These are phyloP conservation scores for Hypoxylon sp. DNA, from an alignment of 2,329 filamentous ascomycete species.

Conservation along the genomic window DNA sequence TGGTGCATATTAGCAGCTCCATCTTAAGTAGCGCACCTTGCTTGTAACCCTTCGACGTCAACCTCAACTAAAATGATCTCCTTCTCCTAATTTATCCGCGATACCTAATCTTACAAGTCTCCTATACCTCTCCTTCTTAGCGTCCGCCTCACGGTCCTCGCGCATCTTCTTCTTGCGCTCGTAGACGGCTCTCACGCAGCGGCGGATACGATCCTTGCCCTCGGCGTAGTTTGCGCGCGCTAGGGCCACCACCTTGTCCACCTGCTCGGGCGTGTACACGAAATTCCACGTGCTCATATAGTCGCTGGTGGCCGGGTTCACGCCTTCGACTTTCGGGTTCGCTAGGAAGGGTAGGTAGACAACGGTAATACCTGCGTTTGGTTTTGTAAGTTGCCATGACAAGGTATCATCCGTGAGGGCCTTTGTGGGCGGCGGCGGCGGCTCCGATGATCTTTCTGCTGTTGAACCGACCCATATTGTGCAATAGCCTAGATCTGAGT, in stretches of 20 bases:
- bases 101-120: conserved; percentile 65
- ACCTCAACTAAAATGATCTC: conserved; percentile 75
- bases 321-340: conserved; percentile 82
- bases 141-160: conserved; percentile 64
- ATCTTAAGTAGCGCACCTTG: neutral
- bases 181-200: conserved; percentile 89
- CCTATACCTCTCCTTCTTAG: conserved; percentile 60
- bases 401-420: conserved; percentile 71
- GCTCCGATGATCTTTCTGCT: conserved; percentile 76
- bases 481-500: conserved; percentile 85
- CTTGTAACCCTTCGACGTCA: neutral
- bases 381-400: conserved; percentile 78
- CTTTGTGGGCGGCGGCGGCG: conserved; percentile 63
- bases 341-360: conserved; percentile 91
- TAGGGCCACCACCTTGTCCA: conserved; percentile 86
- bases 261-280: conserved; percentile 90
- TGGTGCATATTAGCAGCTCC: neutral
- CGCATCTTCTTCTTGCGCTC: conserved; percentile 86
- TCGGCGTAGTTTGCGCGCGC: conserved; percentile 90
- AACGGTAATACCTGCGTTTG: conserved; percentile 87
- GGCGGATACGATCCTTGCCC: conserved; percentile 81
- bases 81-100: conserved; percentile 70
- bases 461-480: conserved; percentile 95
- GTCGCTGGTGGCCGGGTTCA: conserved; percentile 87
- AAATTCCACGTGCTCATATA: conserved; percentile 99